phyloP scores from a whole-genome alignment of 2,329 filamentous ascomycete genomes.

The Venturia carpophila region DNA sequence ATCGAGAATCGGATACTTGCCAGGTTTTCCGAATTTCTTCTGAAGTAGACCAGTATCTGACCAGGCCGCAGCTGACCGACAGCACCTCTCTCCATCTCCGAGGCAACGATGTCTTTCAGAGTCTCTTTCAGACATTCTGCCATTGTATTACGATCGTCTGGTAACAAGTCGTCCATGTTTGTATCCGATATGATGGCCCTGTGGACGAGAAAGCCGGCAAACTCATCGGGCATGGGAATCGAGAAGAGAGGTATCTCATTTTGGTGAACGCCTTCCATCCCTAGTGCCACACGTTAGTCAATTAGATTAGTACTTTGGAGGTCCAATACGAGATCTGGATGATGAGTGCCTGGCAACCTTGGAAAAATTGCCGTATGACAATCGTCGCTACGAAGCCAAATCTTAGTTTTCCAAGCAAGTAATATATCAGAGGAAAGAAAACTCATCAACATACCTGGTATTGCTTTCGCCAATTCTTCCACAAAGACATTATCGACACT shows the following conservation, averaged over 20 bases:
- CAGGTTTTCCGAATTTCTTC: not conserved
- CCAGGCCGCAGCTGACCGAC: not conserved
- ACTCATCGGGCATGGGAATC: not conserved
- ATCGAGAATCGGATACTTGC: not conserved
- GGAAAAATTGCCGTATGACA: not conserved
- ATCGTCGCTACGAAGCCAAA: not conserved
- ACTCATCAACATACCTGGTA: not conserved
- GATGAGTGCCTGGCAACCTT: not conserved
- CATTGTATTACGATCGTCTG: not conserved
- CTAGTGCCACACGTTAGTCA: not conserved
- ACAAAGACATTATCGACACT: constrained; percentile 36
- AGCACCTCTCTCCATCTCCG: not conserved
- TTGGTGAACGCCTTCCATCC: not conserved
- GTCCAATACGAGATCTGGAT: not conserved
- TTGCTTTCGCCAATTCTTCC: constrained; percentile 28
- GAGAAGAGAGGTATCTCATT: not conserved
- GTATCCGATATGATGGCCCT: not conserved
- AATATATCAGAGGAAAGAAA: not conserved
- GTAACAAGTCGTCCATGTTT: not conserved
- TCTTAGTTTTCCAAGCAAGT: no score
- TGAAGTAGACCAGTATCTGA: not conserved
- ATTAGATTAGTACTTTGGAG: not conserved
- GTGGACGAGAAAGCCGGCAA: not conserved
- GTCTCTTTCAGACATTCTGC: not conserved
- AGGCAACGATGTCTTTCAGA: not conserved